Evolutionary conservation across 768 basidiomycete species (phyloP).

Genomic region (Collybia mongolica): DNA sequence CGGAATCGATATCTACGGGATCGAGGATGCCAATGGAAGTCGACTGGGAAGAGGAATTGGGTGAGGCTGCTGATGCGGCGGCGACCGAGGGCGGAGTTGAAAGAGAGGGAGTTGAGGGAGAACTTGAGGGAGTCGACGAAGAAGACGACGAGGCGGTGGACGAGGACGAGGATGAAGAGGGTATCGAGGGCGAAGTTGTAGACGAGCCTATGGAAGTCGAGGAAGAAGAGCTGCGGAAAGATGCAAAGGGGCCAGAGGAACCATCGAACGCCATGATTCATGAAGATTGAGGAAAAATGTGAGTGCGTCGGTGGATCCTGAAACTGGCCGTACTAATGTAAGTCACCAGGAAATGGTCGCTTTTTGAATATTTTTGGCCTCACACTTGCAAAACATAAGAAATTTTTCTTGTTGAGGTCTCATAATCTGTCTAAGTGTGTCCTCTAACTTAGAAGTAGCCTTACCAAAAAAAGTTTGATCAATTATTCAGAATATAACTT

Average conservation of each 20-base stretch:
- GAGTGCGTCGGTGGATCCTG: no score
- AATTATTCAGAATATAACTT: no score
- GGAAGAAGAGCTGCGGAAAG: constrained; percentile 27
- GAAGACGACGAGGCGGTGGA: constrained; percentile 23
- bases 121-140: constrained; percentile 35
- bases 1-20: constrained; percentile 27
- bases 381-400: no score
- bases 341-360: no score
- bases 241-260: constrained; percentile 11
- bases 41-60: constrained; percentile 22
- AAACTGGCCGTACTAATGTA: no score
- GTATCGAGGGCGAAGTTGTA: constrained; percentile 27
- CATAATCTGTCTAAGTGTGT: no score
- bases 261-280: neutral
- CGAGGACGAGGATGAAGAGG: constrained; percentile 25
- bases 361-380: no score
- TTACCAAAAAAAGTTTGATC: no score
- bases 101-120: constrained; percentile 36
- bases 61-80: constrained; percentile 25
- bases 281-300: no score
- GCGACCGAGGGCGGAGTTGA: constrained; percentile 30
- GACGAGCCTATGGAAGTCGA: constrained; percentile 31
- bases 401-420: no score
- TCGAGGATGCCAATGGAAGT: constrained; percentile 30
- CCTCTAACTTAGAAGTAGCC: no score